These are phyloP conservation scores for Venturia pyrina DNA, from an alignment of 2,329 filamentous ascomycete genomes.

Conservation along the genomic window DNA sequence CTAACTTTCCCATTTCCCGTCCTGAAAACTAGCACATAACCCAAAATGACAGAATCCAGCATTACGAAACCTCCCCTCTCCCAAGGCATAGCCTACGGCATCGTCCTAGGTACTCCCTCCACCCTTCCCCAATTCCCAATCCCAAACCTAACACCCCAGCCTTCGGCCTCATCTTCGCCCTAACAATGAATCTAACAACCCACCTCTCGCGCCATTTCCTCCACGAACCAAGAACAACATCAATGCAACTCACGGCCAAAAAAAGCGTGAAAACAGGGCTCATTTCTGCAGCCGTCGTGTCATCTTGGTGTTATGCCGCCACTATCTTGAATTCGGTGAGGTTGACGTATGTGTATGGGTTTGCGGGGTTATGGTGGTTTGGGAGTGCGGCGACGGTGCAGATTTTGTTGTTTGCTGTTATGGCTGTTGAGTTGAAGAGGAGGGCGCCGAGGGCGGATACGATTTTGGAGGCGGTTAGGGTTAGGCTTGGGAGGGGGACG, in stretches of 20 bases:
- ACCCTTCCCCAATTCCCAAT: neutral
- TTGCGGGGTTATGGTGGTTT: slow-evolving; percentile 12
- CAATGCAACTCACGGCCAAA: slow-evolving; percentile 5
- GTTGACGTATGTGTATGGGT: slow-evolving; percentile 12
- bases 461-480: neutral
- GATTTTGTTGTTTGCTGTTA: slow-evolving; percentile 6
- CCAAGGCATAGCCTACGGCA: slow-evolving; percentile 66
- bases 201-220: slow-evolving; percentile 1
- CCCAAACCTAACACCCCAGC: neutral
- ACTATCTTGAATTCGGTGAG: slow-evolving; percentile 10
- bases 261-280: slow-evolving; percentile 7
- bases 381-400: slow-evolving; percentile 6
- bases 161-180: slow-evolving; percentile 5
- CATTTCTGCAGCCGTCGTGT: slow-evolving; percentile 3
- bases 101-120: slow-evolving; percentile 49
- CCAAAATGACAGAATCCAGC: neutral
- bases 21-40: too few relatives aligned
- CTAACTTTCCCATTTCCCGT: too few relatives aligned
- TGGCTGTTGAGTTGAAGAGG: slow-evolving; percentile 7
- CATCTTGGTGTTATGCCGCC: slow-evolving; percentile 9
- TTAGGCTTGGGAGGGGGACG: slow-evolving; percentile 2
- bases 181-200: slow-evolving; percentile 8
- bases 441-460: slow-evolving; percentile 5
- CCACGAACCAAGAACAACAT: neutral
- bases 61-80: slow-evolving; percentile 22